phyloP scores from a whole-genome alignment of 805 yeast species.

The Clavispora santaluciae region DNA sequence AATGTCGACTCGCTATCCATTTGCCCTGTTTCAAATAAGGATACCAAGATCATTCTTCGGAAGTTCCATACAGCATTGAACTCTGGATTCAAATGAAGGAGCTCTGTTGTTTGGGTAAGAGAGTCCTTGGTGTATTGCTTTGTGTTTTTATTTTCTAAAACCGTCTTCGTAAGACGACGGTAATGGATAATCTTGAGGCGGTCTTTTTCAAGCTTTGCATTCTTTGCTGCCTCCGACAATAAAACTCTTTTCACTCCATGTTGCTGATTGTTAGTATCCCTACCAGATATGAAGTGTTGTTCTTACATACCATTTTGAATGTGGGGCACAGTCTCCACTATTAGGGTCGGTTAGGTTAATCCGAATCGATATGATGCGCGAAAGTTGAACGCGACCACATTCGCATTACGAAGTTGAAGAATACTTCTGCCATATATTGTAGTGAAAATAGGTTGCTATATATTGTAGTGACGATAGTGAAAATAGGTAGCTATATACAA shows the following conservation, averaged over 20 bases:
- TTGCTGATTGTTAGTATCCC: conserved; percentile 29
- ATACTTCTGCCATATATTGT: background rate
- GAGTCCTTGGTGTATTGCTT: conserved; percentile 24
- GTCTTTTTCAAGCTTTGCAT: conserved; percentile 53
- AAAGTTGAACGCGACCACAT: background rate
- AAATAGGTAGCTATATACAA: background rate
- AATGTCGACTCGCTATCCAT: conserved; percentile 20
- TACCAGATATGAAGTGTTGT: too few species aligned
- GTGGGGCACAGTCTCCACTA: too few species aligned
- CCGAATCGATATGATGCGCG: too few species aligned
- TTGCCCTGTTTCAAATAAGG: conserved; percentile 19
- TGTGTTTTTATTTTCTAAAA: conserved; percentile 30
- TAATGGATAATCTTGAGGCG: conserved; percentile 55
- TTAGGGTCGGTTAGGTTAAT: too few species aligned
- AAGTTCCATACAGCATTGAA: conserved; percentile 87
- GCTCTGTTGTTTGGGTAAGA: conserved; percentile 49
- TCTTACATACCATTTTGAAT: conserved; percentile 7
- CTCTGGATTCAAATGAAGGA: conserved; percentile 75
- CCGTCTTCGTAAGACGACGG: conserved; percentile 37
- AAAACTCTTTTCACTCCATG: conserved; percentile 69
- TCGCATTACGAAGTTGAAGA: too few species aligned
- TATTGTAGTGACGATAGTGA: background rate
- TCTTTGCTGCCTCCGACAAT: conserved; percentile 51
- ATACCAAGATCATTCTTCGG: conserved; percentile 63
- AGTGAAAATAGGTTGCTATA: background rate